phyloP scores from a whole-genome alignment of 2,329 filamentous ascomycete species.

The Bipolaris gigantea region DNA sequence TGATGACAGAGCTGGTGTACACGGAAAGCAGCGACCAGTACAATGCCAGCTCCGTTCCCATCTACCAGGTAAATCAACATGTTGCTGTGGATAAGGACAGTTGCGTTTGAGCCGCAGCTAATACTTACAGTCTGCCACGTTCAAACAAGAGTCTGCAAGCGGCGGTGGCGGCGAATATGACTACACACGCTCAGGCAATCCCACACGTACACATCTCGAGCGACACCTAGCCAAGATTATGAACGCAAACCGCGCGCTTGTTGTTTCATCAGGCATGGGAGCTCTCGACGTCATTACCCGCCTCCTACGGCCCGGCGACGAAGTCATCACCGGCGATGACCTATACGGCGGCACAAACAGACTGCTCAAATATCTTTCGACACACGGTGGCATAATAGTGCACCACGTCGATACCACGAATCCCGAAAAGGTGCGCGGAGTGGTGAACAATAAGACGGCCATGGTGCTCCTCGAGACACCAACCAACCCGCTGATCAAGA shows the following conservation, averaged over 20 bases:
- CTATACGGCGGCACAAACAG: conserved; percentile 95
- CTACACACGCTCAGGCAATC: conserved; percentile 97
- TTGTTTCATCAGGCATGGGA: conserved; percentile 96
- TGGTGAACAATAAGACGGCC: conserved; percentile 77
- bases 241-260: conserved; percentile 87
- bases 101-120: conserved; percentile 10
- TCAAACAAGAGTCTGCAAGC: conserved; percentile 83
- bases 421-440: conserved; percentile 67
- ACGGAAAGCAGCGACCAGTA: conserved; percentile 97
- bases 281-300: conserved; percentile 95
- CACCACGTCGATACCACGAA: conserved; percentile 95
- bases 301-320: conserved; percentile 85
- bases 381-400: conserved; percentile 87
- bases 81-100: background rate
- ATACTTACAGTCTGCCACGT: conserved; percentile 78
- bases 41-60: conserved; percentile 92
- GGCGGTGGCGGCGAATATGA: conserved; percentile 89
- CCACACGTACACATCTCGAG: conserved; percentile 93
- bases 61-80: conserved; percentile 71
- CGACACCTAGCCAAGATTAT: conserved; percentile 98
- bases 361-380: conserved; percentile 86
- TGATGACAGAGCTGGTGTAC: conserved; percentile 95
- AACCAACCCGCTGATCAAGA: conserved; percentile 97
- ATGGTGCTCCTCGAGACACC: conserved; percentile 97
- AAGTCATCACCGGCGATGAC: conserved; percentile 96